Conservation (phyloP, 1,284 basidiomycete genomes). For the Peniophora sp. region DNA sequence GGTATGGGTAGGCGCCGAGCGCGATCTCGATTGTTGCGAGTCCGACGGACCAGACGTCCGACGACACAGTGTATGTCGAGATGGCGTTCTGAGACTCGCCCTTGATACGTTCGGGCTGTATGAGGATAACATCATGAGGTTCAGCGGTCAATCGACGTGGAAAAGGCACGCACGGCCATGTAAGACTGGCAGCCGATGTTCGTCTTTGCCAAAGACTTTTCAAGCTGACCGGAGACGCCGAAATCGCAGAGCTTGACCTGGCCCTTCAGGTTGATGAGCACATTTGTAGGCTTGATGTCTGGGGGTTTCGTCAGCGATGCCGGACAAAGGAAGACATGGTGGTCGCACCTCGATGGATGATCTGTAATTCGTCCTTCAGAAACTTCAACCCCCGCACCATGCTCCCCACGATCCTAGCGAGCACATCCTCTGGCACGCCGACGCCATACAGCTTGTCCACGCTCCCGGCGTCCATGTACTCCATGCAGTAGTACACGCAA, state of each 20-base stretch:
- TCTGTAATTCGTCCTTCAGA: conserved; percentile 92
- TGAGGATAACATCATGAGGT: too few relatives aligned
- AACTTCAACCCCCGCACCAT: conserved; percentile 94
- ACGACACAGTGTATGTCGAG: conserved; percentile 92
- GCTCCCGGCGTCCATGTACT: conserved; percentile 96
- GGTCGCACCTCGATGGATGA: conserved; percentile 84
- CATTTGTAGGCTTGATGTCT: conserved; percentile 98
- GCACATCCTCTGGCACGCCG: conserved; percentile 76
- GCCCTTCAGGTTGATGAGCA: conserved; percentile 85
- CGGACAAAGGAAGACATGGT: background rate
- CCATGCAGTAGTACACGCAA: conserved; percentile 99
- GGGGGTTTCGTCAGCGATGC: background rate
- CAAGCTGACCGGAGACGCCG: conserved; percentile 95
- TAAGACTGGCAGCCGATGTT: conserved; percentile 99
- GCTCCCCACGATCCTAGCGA: conserved; percentile 76
- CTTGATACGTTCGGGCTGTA: conserved; percentile 88
- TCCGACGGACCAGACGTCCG: conserved; percentile 98
- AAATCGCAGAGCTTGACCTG: conserved; percentile 96
- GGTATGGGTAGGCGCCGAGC: conserved; percentile 91
- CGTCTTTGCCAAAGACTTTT: conserved; percentile 94
- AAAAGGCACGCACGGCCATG: conserved; percentile 74
- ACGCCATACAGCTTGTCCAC: conserved; percentile 77
- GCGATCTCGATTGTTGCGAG: conserved; percentile 92
- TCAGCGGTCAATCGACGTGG: too few relatives aligned
- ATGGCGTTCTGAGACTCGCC: conserved; percentile 85